phyloP scores from a whole-genome alignment of 306 rosid species.

The Vigna trinervia region DNA sequence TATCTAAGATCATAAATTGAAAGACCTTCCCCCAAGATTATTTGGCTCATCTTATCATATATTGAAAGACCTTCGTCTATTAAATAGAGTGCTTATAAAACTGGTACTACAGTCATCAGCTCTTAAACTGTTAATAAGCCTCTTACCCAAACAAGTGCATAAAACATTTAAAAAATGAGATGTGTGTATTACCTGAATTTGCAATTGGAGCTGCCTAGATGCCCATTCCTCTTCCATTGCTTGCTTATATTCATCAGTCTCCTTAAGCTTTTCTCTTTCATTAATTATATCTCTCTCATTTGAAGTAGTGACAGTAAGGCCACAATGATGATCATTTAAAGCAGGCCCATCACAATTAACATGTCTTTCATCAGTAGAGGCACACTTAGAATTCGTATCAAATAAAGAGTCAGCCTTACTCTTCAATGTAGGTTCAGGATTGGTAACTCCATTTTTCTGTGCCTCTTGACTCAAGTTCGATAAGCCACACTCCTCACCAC shows the following conservation, averaged over 20 bases:
- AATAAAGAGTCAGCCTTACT: conserved; percentile 36
- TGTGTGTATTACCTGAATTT: conserved; percentile 72
- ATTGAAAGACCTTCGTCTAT: neutral
- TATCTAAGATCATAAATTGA: neutral
- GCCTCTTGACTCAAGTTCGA: conserved; percentile 34
- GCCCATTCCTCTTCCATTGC: conserved; percentile 90
- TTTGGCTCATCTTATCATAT: neutral
- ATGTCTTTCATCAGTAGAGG: conserved; percentile 43
- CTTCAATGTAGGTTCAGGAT: conserved; percentile 33
- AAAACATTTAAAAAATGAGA: conserved; percentile 21
- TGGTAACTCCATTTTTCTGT: conserved; percentile 31
- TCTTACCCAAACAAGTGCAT: neutral
- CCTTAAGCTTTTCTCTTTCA: conserved; percentile 83
- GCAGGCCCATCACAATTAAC: conserved; percentile 34
- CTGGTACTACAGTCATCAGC: no score
- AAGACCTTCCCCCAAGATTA: neutral
- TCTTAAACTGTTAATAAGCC: neutral
- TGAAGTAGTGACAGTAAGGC: conserved; percentile 14
- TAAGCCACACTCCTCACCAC: conserved; percentile 41
- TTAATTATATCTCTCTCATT: conserved; percentile 56
- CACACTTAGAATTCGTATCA: conserved; percentile 31
- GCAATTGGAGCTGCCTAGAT: conserved; percentile 78
- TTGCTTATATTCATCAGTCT: conserved; percentile 82
- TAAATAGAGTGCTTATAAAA: neutral
- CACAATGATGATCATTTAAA: conserved; percentile 43